phyloP scores from a whole-genome alignment of 2,329 filamentous ascomycete genomes.

The Neonectria coccinea region DNA sequence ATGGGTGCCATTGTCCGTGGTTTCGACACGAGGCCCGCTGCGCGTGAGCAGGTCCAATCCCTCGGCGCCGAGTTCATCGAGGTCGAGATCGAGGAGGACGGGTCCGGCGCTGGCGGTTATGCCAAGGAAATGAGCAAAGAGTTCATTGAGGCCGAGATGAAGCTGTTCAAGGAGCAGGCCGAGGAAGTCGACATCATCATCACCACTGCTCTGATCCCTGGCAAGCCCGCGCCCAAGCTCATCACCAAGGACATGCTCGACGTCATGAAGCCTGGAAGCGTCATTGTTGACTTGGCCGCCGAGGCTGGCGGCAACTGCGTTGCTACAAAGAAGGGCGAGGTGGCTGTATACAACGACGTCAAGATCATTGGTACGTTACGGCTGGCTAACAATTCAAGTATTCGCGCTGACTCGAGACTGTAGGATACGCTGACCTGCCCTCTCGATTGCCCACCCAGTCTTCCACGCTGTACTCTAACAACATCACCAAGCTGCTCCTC shows the following conservation, averaged over 20 bases:
- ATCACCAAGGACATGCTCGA: constrained; percentile 84
- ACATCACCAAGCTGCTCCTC: constrained; percentile 88
- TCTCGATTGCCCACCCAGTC: constrained; percentile 89
- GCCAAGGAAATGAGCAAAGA: constrained; percentile 95
- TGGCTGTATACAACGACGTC: constrained; percentile 79
- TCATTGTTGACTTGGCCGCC: constrained; percentile 88
- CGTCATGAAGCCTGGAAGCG: constrained; percentile 90
- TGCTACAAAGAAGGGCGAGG: constrained; percentile 78
- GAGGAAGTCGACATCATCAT: constrained; percentile 92
- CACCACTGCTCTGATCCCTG: constrained; percentile 91
- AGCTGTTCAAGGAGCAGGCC: constrained; percentile 88
- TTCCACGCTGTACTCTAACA: constrained; percentile 92
- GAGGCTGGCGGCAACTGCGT: constrained; percentile 92
- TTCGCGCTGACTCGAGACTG: constrained; percentile 39
- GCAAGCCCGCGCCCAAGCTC: constrained; percentile 83
- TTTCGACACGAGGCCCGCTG: constrained; percentile 91
- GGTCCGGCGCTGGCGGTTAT: constrained; percentile 86
- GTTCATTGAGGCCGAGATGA: constrained; percentile 94
- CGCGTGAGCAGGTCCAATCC: constrained; percentile 89
- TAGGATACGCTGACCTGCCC: constrained; percentile 86
- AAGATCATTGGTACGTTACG: constrained; percentile 78
- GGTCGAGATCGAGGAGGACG: constrained; percentile 86
- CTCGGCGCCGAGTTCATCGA: constrained; percentile 91
- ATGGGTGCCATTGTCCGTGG: constrained; percentile 91
- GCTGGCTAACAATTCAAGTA: constrained; percentile 21